Percentiles rank a stretch among this genome's conserved stretches.
Conservation (phyloP, 2,329 filamentous ascomycete species). For the Cladosporium halotolerans region DNA sequence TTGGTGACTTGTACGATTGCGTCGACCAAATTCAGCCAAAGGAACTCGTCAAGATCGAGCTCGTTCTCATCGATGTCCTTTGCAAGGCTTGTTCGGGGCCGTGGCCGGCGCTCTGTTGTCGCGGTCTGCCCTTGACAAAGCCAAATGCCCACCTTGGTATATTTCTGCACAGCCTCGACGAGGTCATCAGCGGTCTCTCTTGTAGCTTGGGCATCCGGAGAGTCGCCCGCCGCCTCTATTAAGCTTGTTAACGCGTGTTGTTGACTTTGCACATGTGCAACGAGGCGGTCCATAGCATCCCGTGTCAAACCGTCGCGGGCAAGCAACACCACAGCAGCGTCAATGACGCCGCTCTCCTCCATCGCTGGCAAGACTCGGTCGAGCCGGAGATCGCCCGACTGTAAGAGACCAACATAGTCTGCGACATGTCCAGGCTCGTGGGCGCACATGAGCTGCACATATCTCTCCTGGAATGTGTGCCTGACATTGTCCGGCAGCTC, state of each 20-base stretch:
- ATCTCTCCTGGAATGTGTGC: slow-evolving; percentile 65
- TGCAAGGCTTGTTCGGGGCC: slow-evolving; percentile 31
- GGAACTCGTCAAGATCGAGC: slow-evolving; percentile 53
- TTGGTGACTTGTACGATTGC: slow-evolving; percentile 49
- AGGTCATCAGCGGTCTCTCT: slow-evolving; percentile 67
- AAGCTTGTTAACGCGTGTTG: slow-evolving; percentile 72
- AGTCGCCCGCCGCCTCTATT: slow-evolving; percentile 54
- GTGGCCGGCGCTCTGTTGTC: slow-evolving; percentile 32
- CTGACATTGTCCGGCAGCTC: slow-evolving; percentile 19
- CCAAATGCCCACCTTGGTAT: slow-evolving; percentile 90
- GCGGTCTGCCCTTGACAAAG: slow-evolving; percentile 82
- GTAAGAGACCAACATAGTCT: slow-evolving; percentile 71
- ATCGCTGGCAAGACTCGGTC: slow-evolving; percentile 78
- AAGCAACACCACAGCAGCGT: slow-evolving; percentile 87
- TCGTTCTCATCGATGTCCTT: slow-evolving; percentile 50
- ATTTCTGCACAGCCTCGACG: slow-evolving; percentile 75
- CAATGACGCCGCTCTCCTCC: slow-evolving; percentile 82
- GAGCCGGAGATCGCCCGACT: slow-evolving; percentile 70
- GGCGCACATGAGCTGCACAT: slow-evolving; percentile 84
- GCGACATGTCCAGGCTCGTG: slow-evolving; percentile 79
- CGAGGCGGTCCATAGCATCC: slow-evolving; percentile 76
- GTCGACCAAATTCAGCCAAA: slow-evolving; percentile 63
- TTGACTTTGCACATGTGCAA: slow-evolving; percentile 72
- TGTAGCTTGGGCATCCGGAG: slow-evolving; percentile 51
- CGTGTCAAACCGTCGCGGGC: slow-evolving; percentile 78